Evolutionary conservation across 2,329 filamentous ascomycete genomes (phyloP).

Genomic region (Neofusicoccum parvum): DNA sequence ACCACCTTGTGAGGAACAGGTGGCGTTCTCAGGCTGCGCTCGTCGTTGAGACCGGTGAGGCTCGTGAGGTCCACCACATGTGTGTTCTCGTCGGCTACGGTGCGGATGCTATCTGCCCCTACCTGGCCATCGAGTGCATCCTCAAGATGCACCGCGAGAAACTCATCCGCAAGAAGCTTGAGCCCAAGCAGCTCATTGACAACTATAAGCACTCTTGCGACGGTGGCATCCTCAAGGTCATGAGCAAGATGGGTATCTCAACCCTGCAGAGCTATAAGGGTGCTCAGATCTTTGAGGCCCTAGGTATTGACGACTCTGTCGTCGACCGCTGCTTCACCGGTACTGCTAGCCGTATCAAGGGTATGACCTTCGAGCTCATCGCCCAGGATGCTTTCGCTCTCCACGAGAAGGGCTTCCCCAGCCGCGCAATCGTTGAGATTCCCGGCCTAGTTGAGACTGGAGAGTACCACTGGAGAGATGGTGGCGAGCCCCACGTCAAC

Average conservation of each 20-base stretch:
- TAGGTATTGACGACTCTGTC: constrained; percentile 88
- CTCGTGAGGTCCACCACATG: constrained; percentile 97
- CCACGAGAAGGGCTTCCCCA: constrained; percentile 90
- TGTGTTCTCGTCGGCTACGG: constrained; percentile 96
- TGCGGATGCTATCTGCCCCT: constrained; percentile 91
- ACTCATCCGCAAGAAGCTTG: constrained; percentile 86
- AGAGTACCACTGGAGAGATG: constrained; percentile 98
- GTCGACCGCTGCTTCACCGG: constrained; percentile 94
- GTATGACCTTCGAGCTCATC: constrained; percentile 90
- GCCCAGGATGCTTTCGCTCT: constrained; percentile 93
- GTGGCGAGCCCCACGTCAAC: constrained; percentile 93
- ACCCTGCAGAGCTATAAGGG: constrained; percentile 96
- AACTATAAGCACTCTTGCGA: constrained; percentile 98
- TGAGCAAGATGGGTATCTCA: constrained; percentile 99
- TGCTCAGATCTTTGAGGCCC: constrained; percentile 94
- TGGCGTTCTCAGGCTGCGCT: constrained; percentile 89
- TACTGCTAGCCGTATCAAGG: constrained; percentile 91
- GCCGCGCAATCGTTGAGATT: constrained; percentile 72
- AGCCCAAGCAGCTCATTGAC: constrained; percentile 78
- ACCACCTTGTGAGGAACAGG: constrained; percentile 93
- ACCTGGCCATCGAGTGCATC: constrained; percentile 94
- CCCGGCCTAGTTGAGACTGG: constrained; percentile 87
- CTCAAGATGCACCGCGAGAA: constrained; percentile 94
- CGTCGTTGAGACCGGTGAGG: constrained; percentile 89
- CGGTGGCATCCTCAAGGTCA: constrained; percentile 95